These are phyloP conservation scores for Abortiporus biennis DNA, from an alignment of 1,284 basidiomycete species.

Conservation along the genomic window DNA sequence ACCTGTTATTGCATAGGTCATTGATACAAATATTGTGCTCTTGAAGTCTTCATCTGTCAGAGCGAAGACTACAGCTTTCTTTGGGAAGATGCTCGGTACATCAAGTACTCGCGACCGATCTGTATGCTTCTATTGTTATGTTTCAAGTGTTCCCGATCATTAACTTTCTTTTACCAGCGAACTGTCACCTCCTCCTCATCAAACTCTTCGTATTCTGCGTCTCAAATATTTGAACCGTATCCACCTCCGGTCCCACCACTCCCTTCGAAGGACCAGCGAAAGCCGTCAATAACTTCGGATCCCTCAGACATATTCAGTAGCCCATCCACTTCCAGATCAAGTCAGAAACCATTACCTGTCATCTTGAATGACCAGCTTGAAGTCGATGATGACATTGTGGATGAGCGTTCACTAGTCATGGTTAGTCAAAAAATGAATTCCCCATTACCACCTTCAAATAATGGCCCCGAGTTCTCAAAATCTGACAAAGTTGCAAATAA, in stretches of 20 bases:
- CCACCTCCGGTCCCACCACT: conserved; percentile 70
- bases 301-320: conserved; percentile 45
- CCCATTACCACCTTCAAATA: conserved; percentile 26
- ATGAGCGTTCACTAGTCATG: conserved; percentile 50
- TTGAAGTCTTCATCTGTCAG: too few relatives aligned
- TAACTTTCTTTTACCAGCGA: conserved; percentile 26
- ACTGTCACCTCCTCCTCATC: conserved; percentile 37
- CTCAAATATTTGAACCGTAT: conserved; percentile 41
- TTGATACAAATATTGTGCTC: too few relatives aligned
- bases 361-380: conserved; percentile 29
- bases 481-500: conserved; percentile 20
- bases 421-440: conserved; percentile 39
- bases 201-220: conserved; percentile 24
- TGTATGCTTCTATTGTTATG: conserved; percentile 20
- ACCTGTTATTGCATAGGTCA: too few relatives aligned
- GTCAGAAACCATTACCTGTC: conserved; percentile 56
- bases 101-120: conserved; percentile 60
- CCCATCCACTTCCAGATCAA: conserved; percentile 24
- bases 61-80: conserved; percentile 70
- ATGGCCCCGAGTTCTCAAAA: conserved; percentile 7
- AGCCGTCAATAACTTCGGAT: conserved; percentile 32
- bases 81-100: conserved; percentile 70
- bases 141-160: conserved; percentile 7
- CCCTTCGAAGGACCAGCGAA: conserved; percentile 40
- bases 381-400: conserved; percentile 34